A percentile compares a stretch with the other conserved stretches of the same genome.
phyloP scores from a whole-genome alignment of 768 basidiomycete genomes.

The Exidia glandulosa region DNA sequence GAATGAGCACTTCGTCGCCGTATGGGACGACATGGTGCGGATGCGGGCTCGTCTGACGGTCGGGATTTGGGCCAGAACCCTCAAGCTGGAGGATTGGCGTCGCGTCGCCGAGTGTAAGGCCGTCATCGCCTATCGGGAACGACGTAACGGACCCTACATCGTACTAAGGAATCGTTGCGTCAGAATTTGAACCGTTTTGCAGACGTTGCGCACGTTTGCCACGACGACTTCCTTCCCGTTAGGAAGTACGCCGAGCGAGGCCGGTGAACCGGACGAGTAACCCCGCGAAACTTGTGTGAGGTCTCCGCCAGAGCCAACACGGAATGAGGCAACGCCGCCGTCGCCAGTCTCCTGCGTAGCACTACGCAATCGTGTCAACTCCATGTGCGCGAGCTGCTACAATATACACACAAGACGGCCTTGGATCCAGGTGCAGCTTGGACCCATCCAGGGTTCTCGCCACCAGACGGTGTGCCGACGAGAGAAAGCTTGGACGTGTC shows the following conservation, averaged over 20 bases:
- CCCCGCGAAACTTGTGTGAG: neutral
- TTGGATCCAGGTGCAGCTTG: neutral
- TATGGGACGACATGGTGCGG: conserved; percentile 6
- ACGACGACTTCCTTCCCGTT: neutral
- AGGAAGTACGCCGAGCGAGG: neutral
- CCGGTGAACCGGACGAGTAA: neutral
- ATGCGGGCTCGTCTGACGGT: conserved; percentile 5
- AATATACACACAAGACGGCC: neutral
- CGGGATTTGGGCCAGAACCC: neutral
- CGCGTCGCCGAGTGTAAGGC: neutral
- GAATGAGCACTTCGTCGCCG: conserved; percentile 2
- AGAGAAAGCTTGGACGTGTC: conserved; percentile 36
- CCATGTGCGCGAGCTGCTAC: neutral
- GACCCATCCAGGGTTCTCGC: neutral
- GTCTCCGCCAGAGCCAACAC: neutral
- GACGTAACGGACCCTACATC: neutral
- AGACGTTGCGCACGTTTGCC: neutral
- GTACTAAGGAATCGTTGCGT: neutral
- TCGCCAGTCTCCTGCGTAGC: neutral
- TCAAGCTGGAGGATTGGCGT: neutral
- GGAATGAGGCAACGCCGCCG: conserved; percentile 1
- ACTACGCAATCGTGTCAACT: neutral
- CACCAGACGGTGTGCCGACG: conserved; percentile 17
- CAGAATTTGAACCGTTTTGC: neutral
- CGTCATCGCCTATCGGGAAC: neutral